Base-by-base conservation (phyloP, 2,329 filamentous ascomycete species). In the Penicillium sp. region DNA sequence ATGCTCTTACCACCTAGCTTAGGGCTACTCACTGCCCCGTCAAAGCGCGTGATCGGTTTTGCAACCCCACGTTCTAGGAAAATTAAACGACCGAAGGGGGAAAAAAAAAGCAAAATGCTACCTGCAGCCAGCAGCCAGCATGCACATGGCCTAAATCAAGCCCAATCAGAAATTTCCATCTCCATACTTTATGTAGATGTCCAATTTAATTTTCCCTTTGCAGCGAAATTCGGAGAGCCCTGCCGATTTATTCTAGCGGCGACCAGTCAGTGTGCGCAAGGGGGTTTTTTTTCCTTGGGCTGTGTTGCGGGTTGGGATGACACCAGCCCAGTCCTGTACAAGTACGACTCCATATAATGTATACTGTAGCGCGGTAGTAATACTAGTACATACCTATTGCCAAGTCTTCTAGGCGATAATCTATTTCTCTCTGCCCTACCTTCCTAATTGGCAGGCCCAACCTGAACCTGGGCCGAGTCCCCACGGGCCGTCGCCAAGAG, bases 51-150 rank as follows among this genome's bases (percentile, higher is more conserved):
- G 56, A 42, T 58, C 38, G 30, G 30, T 26, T 49, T 47, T 38
- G 9, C 10, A 62, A 53, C 64, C 62, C 60, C 64, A 66, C 64
- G 62, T 62, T 66, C 62, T 53, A 60, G 62, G 62, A 51, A 66
- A 63, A 53, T 53, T 63, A 63, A 28, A 65, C 62, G 63, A 65
- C 44, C 30, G 30, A 33, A 8, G 4, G 28, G 57, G 45, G 28
- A 40, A 38, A 44, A 40, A 22, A 49, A 50, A 58, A 30, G 12
- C 19, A 53, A 40, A 53, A 53, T 28, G 22, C 33, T 19, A 12
- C 13, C 30, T 50, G 28, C 45, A 49, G 17, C 28, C 12, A n/a
- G n/a, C n/a, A n/a, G n/a, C n/a, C 28, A 35, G n/a, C 35, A 54
- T 54, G 37, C 51, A 38, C 50, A 50, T 33, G 47, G 28, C 45